phyloP scores from a whole-genome alignment of 257 asterid genomes.

The Solanum clarkiae region DNA sequence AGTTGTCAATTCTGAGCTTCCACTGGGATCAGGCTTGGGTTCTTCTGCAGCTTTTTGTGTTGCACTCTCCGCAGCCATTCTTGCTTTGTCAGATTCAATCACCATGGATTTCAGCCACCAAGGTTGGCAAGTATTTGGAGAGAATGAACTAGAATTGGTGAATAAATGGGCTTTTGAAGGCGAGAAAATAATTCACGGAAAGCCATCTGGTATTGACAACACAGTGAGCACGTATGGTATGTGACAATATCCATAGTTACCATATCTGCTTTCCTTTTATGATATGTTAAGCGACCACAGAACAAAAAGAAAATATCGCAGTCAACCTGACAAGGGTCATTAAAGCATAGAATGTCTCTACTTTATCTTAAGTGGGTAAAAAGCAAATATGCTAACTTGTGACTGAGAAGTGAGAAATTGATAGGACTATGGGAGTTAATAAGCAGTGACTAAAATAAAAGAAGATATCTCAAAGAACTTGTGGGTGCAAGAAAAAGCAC shows the following conservation, averaged over 20 bases:
- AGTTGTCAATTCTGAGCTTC: slow-evolving; percentile 80
- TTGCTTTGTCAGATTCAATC: slow-evolving; percentile 55
- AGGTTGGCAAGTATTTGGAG: slow-evolving; percentile 79
- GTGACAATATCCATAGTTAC: slow-evolving; percentile 9
- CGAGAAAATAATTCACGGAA: slow-evolving; percentile 93
- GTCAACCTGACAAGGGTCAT: background rate
- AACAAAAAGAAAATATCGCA: background rate
- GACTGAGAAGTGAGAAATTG: background rate
- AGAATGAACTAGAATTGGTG: slow-evolving; percentile 66
- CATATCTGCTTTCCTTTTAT: background rate
- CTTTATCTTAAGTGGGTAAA: background rate
- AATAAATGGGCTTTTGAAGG: slow-evolving; percentile 98
- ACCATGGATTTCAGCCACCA: slow-evolving; percentile 68
- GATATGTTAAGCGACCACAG: background rate
- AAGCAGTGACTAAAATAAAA: background rate
- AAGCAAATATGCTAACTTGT: background rate
- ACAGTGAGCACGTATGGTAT: slow-evolving; percentile 96
- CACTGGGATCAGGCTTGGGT: slow-evolving; percentile 95
- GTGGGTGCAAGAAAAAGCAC: background rate
- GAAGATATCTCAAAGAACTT: background rate
- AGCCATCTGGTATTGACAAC: slow-evolving; percentile 96
- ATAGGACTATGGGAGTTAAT: background rate
- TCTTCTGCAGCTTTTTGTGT: slow-evolving; percentile 96
- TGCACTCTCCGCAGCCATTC: slow-evolving; percentile 75
- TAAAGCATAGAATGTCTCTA: background rate